phyloP scores from a whole-genome alignment of 305 asterid genomes.

The Solanum hybrid region DNA sequence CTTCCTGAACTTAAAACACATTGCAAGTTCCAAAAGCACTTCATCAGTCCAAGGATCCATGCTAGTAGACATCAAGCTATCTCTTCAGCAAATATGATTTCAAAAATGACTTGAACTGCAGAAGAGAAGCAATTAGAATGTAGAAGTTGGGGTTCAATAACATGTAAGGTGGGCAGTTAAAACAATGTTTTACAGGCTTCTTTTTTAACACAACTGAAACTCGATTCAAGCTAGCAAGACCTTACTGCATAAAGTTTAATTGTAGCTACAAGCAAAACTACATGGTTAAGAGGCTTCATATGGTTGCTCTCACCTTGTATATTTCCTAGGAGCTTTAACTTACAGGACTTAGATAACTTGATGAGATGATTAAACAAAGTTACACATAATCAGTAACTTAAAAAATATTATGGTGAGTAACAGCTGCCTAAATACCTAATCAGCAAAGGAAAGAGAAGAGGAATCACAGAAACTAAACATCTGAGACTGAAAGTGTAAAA shows the following conservation, averaged over 20 bases:
- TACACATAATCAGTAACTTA: background rate
- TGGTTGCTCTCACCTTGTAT: background rate
- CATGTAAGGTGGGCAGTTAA: background rate
- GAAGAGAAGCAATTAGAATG: background rate
- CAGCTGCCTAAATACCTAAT: background rate
- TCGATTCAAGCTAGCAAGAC: background rate
- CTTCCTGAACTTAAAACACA: background rate
- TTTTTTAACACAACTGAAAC: background rate
- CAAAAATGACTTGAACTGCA: slow-evolving; percentile 57
- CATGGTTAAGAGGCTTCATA: background rate
- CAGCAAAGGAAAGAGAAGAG: background rate
- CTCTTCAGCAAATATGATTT: slow-evolving; percentile 64
- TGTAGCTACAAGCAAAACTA: background rate
- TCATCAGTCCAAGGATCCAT: background rate
- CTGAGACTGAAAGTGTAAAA: background rate
- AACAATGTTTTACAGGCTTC: background rate
- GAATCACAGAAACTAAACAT: background rate
- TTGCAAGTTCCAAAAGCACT: background rate
- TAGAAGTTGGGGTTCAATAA: background rate
- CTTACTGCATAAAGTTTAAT: background rate
- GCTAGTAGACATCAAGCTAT: slow-evolving; percentile 22
- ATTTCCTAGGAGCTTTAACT: background rate
- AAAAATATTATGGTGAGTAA: background rate
- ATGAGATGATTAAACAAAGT: background rate
- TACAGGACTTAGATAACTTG: background rate